These are phyloP conservation scores for Fraxinus anomala DNA, from an alignment of 257 asterid genomes.

Conservation along the genomic window DNA sequence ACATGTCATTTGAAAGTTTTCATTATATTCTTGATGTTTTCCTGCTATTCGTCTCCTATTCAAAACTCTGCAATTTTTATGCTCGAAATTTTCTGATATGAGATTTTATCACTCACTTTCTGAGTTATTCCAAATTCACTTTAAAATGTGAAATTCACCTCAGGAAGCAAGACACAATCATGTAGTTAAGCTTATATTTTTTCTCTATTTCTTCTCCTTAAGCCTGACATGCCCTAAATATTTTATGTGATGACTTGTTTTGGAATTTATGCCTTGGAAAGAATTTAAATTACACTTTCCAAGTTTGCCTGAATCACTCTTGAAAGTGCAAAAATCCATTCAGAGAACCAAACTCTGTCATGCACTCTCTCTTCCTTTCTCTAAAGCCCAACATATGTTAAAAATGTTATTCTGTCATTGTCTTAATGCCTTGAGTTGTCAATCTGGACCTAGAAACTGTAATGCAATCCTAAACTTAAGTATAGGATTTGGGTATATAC, in stretches of 20 bases:
- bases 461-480: not conserved
- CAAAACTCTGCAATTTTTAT: not conserved
- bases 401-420: not conserved
- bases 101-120: not conserved
- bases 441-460: not conserved
- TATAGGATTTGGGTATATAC: not conserved
- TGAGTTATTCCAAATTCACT: not conserved
- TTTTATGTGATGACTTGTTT: not conserved
- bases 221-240: not conserved
- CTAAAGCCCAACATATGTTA: too few species aligned
- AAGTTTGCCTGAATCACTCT: not conserved
- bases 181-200: not conserved
- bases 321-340: not conserved
- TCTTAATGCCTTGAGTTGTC: not conserved
- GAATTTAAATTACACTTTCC: not conserved
- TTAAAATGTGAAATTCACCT: not conserved
- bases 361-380: not conserved
- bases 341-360: not conserved
- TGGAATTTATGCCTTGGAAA: not conserved
- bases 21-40: not conserved
- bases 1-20: not conserved
- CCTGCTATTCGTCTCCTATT: not conserved
- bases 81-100: not conserved
- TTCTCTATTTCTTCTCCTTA: not conserved
- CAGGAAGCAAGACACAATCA: not conserved